phyloP scores from a whole-genome alignment of 2,329 filamentous ascomycete species.

The Talaromyces sp. region DNA sequence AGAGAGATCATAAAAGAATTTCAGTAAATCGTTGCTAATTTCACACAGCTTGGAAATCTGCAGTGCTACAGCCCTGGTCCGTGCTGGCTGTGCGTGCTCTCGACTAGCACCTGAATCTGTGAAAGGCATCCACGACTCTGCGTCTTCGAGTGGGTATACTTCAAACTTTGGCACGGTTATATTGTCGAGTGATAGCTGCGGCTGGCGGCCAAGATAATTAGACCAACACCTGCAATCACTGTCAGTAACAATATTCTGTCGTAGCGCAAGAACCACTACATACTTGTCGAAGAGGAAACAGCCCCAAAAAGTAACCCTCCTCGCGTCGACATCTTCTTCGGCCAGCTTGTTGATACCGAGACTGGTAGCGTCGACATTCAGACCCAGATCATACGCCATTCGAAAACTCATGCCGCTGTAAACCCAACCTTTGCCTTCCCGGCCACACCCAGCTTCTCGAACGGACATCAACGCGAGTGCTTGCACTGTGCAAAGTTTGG shows the following conservation, averaged over 20 bases:
- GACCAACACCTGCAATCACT: slow-evolving; percentile 67
- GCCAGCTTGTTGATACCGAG: slow-evolving; percentile 60
- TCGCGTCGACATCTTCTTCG: slow-evolving; percentile 81
- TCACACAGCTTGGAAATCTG: slow-evolving; percentile 82
- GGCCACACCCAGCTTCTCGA: slow-evolving; percentile 85
- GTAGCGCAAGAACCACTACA: slow-evolving; percentile 14
- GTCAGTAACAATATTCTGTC: not conserved
- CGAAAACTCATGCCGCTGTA: slow-evolving; percentile 98
- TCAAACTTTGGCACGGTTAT: slow-evolving; percentile 85
- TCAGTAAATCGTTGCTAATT: slow-evolving; percentile 84
- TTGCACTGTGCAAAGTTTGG: slow-evolving; percentile 83
- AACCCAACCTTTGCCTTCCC: slow-evolving; percentile 95
- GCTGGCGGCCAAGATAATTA: slow-evolving; percentile 87
- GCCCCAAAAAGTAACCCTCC: slow-evolving; percentile 93
- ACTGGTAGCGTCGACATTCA: slow-evolving; percentile 75
- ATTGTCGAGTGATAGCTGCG: slow-evolving; percentile 73
- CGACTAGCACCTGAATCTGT: slow-evolving; percentile 75
- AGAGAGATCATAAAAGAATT: slow-evolving; percentile 83
- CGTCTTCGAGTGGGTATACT: slow-evolving; percentile 83
- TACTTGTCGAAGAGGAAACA: slow-evolving; percentile 96
- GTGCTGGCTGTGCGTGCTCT: slow-evolving; percentile 68
- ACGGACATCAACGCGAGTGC: slow-evolving; percentile 94
- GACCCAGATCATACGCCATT: slow-evolving; percentile 90
- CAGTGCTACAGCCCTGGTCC: slow-evolving; percentile 74
- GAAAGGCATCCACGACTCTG: slow-evolving; percentile 80